phyloP scores from a whole-genome alignment of 2,329 filamentous ascomycete genomes.

The Lasiodiplodia gonubiensis region DNA sequence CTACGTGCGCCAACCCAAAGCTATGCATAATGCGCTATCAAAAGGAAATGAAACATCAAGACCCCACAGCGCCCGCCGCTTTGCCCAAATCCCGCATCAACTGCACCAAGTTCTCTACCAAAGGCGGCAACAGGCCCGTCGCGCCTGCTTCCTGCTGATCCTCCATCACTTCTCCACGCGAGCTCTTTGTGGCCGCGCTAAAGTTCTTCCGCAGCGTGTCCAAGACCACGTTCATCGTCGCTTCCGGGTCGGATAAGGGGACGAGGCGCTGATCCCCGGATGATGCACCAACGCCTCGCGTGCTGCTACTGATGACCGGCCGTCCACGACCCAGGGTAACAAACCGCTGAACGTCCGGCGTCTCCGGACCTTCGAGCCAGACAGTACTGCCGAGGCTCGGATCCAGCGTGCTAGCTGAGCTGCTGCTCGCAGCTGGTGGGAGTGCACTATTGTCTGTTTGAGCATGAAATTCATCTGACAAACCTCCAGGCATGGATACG shows the following conservation, averaged over 20 bases:
- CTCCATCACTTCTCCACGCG: conserved; percentile 25
- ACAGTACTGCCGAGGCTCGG: conserved; percentile 29
- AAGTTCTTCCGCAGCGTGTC: conserved; percentile 63
- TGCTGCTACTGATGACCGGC: conserved; percentile 56
- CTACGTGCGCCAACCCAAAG: not conserved
- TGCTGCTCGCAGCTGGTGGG: not conserved
- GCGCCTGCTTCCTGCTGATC: conserved; percentile 40
- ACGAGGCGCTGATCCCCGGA: conserved; percentile 33
- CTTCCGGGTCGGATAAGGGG: conserved; percentile 60
- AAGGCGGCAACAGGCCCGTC: conserved; percentile 54
- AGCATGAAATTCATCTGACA: not conserved
- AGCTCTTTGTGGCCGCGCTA: not conserved
- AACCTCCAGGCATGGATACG: conserved; percentile 19
- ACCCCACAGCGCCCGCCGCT: conserved; percentile 45
- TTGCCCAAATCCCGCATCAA: conserved; percentile 66
- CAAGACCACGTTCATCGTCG: conserved; percentile 64
- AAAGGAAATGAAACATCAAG: not conserved
- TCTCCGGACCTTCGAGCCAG: conserved; percentile 64
- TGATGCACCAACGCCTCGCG: not conserved
- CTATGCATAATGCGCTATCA: not conserved
- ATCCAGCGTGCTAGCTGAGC: not conserved
- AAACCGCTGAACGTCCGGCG: conserved; percentile 61
- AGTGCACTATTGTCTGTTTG: not conserved
- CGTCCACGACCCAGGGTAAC: conserved; percentile 61
- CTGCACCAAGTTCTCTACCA: conserved; percentile 71